Percentiles rank a stretch among this genome's conserved stretches.
Conservation (phyloP, 345 rosid genomes). For the Linum usitatissimum region DNA sequence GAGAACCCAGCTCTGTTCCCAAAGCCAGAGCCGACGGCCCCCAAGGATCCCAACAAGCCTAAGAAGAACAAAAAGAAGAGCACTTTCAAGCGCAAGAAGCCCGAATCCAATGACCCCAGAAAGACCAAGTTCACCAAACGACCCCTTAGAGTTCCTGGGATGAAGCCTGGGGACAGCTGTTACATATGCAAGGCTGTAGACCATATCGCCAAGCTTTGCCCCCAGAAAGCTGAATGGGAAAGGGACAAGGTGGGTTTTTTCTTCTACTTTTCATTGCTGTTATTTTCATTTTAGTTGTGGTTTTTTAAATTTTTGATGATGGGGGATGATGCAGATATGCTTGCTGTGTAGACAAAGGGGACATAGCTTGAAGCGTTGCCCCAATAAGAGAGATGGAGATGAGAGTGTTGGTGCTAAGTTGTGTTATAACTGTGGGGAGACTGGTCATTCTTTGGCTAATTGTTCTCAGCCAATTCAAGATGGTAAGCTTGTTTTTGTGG, state of each 20-base stretch:
- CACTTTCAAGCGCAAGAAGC: slow-evolving; percentile 51
- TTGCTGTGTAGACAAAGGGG: slow-evolving; percentile 74
- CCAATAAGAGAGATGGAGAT: slow-evolving; percentile 45
- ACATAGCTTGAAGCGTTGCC: slow-evolving; percentile 81
- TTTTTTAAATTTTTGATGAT: neutral
- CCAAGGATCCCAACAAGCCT: slow-evolving; percentile 52
- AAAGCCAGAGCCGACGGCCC: slow-evolving; percentile 54
- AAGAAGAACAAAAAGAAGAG: slow-evolving; percentile 33
- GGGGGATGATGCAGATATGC: slow-evolving; percentile 49
- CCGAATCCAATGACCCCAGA: slow-evolving; percentile 18
- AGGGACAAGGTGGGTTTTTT: slow-evolving; percentile 53
- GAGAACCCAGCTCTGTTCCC: slow-evolving; percentile 61
- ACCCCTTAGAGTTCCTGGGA: slow-evolving; percentile 83
- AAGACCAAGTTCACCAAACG: slow-evolving; percentile 34
- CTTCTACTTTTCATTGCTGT: neutral
- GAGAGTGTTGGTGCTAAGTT: slow-evolving; percentile 43
- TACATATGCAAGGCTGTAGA: slow-evolving; percentile 65
- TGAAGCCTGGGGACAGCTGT: slow-evolving; percentile 93
- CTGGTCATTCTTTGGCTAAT: slow-evolving; percentile 66
- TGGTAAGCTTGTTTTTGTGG: slow-evolving; percentile 29
- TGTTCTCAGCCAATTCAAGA: slow-evolving; percentile 70
- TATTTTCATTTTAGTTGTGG: too few relatives aligned
- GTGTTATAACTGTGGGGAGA: slow-evolving; percentile 82
- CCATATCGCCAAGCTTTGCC: slow-evolving; percentile 80
- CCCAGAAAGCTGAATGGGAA: slow-evolving; percentile 79